phyloP scores from a whole-genome alignment of 331 rosid species.

The Malus hybrid region DNA sequence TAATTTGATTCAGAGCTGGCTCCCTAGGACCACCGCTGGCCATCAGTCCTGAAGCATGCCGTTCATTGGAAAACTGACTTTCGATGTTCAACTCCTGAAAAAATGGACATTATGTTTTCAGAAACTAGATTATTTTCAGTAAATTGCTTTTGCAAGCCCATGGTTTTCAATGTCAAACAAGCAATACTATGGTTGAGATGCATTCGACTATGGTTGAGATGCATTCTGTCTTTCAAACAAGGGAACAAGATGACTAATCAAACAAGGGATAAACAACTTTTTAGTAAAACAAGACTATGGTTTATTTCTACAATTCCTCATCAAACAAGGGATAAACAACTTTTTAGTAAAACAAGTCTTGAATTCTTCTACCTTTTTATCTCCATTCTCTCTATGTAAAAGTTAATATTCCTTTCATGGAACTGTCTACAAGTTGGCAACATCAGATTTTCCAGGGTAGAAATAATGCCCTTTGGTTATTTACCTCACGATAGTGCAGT shows the following conservation, averaged over 20 bases:
- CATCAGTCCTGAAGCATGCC: conserved; percentile 18
- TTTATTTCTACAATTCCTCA: no score
- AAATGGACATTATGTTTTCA: neutral
- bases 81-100: conserved; percentile 36
- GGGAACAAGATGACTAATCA: no score
- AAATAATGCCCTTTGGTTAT: neutral
- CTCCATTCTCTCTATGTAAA: neutral
- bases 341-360: neutral
- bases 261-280: no score
- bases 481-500: no score
- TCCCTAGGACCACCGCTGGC: conserved; percentile 12
- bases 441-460: neutral
- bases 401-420: neutral
- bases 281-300: neutral
- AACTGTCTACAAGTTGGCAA: neutral
- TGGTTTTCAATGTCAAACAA: no score
- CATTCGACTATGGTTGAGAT: no score
- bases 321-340: no score
- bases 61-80: conserved; percentile 9
- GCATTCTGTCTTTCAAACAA: no score
- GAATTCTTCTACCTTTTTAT: neutral
- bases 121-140: neutral
- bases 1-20: conserved; percentile 6
- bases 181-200: no score
- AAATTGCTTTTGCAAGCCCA: no score